Evolutionary conservation across 495 filamentous ascomycete genomes (phyloP), one percentile per base, ranked within the genome.

Genomic region (Penicillium crystallinum): DNA sequence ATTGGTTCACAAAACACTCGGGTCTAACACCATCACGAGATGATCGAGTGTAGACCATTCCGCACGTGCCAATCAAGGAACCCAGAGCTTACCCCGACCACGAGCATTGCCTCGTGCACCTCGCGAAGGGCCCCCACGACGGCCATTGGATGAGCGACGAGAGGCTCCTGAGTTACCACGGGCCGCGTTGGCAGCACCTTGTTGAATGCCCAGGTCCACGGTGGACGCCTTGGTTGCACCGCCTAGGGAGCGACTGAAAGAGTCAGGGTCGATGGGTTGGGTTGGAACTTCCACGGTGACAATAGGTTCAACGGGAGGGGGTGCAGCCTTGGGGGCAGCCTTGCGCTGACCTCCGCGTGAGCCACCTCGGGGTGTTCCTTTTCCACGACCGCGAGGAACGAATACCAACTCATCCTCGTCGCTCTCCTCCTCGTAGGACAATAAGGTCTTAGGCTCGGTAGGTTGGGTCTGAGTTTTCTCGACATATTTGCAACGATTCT

Each of bases 341-440:
- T 67, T 74, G 46, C 59, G 59, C 46, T 56, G 55, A 35, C 49
- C 45, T 12, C 52, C 60, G 22, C 44, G 54, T 10, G 54, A 47
- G 11, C 54, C 39, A 51, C 67, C 73, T 59, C 58, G 72, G 30
- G 67, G 66, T 14, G 61, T 34, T 9, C 67, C 66, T 53, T 74
- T 77, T 23, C 71, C 71, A 37, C 69, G 72, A 31, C 72, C 72
- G 17, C 74, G 75, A 14, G 77, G 77, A 34, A 77, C 75, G 56
- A 81, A 77, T 23, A 83, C 77, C 6, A 84, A 67, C 41, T 81
- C 78, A 55, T 85, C 81, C 46, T 83, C 82, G 21, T 84, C 81
- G 43, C 77, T 80, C 6, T 74, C 73, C 14, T 73, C 69, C 27
- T 79, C 77, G 46, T 76, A 74, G 14, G 70, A 67, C 22, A 76